Conservation (phyloP, 169 alveolate species). For the Fabrea salina region DNA sequence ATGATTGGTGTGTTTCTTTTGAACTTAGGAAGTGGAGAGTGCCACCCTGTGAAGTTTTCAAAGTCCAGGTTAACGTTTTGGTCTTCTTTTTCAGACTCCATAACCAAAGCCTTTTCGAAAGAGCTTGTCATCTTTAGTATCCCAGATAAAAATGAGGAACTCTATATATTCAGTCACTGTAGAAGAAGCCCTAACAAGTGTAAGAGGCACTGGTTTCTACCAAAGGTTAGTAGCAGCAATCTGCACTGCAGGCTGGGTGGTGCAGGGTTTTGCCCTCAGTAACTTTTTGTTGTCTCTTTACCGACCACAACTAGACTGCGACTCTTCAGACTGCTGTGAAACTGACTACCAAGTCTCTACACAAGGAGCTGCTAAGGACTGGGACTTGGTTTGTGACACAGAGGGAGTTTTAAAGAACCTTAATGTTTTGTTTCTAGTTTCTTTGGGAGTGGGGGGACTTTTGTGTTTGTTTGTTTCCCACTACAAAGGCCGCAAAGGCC, state of each 20-base stretch:
- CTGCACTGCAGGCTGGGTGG: background rate
- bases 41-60: too few relatives aligned
- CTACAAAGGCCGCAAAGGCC: background rate
- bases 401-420: background rate
- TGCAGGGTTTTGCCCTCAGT: background rate
- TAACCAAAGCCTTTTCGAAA: too few relatives aligned
- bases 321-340: constrained; percentile 1
- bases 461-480: background rate
- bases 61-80: too few relatives aligned
- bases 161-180: constrained; percentile 23
- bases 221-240: background rate
- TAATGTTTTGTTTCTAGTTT: background rate
- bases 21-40: too few relatives aligned
- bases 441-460: background rate
- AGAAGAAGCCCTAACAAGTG: constrained; percentile 1
- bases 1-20: too few relatives aligned
- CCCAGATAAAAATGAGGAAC: constrained; percentile 28
- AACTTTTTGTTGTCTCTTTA: background rate
- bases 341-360: background rate
- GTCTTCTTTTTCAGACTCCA: too few relatives aligned
- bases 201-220: constrained; percentile 14
- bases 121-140: too few relatives aligned
- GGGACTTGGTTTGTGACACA: background rate
- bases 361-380: background rate
- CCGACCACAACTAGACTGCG: background rate